Evolutionary conservation across 768 basidiomycete species (phyloP).

Genomic region (Boletus eberwhitei): DNA sequence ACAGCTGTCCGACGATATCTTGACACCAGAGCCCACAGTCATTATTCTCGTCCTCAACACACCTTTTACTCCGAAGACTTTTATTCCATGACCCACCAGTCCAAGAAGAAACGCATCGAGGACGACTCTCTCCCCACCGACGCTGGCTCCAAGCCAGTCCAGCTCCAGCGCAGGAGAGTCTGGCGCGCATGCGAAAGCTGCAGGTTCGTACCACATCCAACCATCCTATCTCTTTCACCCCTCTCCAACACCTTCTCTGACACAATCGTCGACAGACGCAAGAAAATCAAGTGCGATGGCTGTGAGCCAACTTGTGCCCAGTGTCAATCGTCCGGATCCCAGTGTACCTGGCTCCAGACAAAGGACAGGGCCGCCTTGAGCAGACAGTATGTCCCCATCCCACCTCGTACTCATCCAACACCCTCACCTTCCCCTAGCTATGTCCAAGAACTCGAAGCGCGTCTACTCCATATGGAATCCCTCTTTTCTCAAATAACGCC

Average conservation of each 20-base stretch:
- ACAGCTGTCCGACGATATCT: slow-evolving; percentile 34
- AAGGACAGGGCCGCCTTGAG: slow-evolving; percentile 89
- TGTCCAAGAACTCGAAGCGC: slow-evolving; percentile 87
- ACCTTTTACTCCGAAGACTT: slow-evolving; percentile 41
- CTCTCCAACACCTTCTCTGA: slow-evolving; percentile 14
- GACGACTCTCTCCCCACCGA: slow-evolving; percentile 52
- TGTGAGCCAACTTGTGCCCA: slow-evolving; percentile 84
- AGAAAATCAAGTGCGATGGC: slow-evolving; percentile 94
- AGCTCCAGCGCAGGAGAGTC: slow-evolving; percentile 74
- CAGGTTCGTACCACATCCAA: slow-evolving; percentile 49
- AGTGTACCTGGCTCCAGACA: slow-evolving; percentile 88
- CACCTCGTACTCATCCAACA: slow-evolving; percentile 4
- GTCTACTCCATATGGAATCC: slow-evolving; percentile 83
- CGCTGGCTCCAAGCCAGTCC: slow-evolving; percentile 63
- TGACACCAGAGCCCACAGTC: slow-evolving; percentile 19
- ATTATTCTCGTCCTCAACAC: slow-evolving; percentile 23
- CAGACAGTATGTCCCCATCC: slow-evolving; percentile 63
- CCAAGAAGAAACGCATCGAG: slow-evolving; percentile 76
- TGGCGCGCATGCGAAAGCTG: slow-evolving; percentile 91
- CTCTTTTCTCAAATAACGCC: slow-evolving; percentile 82
- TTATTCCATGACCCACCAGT: slow-evolving; percentile 48
- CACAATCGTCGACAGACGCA: slow-evolving; percentile 50
- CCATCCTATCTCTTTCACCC: slow-evolving; percentile 5
- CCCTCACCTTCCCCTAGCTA: slow-evolving; percentile 49
- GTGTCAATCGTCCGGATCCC: slow-evolving; percentile 67